Percentiles rank a stretch among this genome's conserved stretches.
These are phyloP conservation scores for Cystobasidiopsis lactophilus DNA, from an alignment of 768 basidiomycete genomes.

Conservation along the genomic window DNA sequence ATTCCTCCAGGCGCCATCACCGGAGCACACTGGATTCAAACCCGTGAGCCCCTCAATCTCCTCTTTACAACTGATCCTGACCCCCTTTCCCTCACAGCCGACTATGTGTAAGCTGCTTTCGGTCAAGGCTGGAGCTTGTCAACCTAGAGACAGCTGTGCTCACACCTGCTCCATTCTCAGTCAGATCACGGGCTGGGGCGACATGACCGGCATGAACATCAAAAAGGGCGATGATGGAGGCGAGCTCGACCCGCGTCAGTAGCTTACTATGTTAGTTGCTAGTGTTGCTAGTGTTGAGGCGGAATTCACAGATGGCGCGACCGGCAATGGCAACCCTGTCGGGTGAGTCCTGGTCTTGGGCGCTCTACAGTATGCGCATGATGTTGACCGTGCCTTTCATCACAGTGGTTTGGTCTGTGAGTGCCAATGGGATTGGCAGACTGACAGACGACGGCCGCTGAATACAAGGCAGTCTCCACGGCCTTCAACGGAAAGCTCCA, in stretches of 20 bases:
- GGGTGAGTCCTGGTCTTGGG: too few relatives aligned
- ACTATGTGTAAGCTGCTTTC: too few relatives aligned
- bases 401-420: too few relatives aligned
- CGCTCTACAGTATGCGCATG: too few relatives aligned
- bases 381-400: too few relatives aligned
- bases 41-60: slow-evolving; percentile 1
- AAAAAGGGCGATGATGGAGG: slow-evolving; percentile 40
- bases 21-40: too few relatives aligned
- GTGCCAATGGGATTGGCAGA: too few relatives aligned
- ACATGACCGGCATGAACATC: slow-evolving; percentile 45
- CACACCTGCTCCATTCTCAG: too few relatives aligned
- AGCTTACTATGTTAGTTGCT: neutral
- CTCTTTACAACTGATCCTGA: slow-evolving; percentile 25
- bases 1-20: slow-evolving; percentile 11
- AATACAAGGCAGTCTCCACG: slow-evolving; percentile 46
- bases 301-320: neutral
- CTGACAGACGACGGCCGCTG: too few relatives aligned
- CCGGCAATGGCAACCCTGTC: slow-evolving; percentile 31
- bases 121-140: too few relatives aligned
- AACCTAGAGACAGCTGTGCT: too few relatives aligned
- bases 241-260: slow-evolving; percentile 41
- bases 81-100: too few relatives aligned
- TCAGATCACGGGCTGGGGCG: slow-evolving; percentile 26
- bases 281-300: neutral
- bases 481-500: slow-evolving; percentile 30